Evolutionary conservation across 345 rosid species (phyloP), one percentile per base, ranked within the genome.

Genomic region (Populus deltoides): DNA sequence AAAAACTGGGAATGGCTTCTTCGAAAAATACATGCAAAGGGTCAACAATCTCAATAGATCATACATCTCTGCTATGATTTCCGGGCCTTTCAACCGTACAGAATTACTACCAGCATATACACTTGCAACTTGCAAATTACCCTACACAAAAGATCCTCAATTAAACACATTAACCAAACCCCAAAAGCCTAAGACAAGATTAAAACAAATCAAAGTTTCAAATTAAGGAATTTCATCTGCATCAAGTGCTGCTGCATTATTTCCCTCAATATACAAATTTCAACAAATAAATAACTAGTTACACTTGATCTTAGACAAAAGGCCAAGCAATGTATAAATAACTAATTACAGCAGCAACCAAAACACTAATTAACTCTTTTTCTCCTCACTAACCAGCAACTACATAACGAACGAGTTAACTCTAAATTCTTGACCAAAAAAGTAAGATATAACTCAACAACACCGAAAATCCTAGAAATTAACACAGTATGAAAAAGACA

Each of bases 1-100:
- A 86, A 96, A 96, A 81, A 93, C 89, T 0, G 90, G 88, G 87
- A 96, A 96, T 5, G 97, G 93, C 88, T 91, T 93, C 86, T 93
- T 96, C 3, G 99, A 93, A 88, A 96, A 96, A 75, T 90, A 86
- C 90, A 92, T 92, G 84, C 98, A 92, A 72, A 89, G 90, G 12
- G 91, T 91, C 89, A 96, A 86, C 81, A 89, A 81, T 78, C 91
- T 91, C 88, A 93, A 82, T 68, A 89, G 81, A 55, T 80, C 81
- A 35, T 86, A 83, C 86, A 96, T 84, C 84, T 90, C 94, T 12
- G 79, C 81, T 27, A 89, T 86, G 82, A 92, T 87, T 69, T 87
- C 91, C 6, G 86, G 93, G 57, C 99, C 97, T 81, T 73, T 86
- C 36, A 92, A 85, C 80, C 82, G 88, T 79, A 91, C 78, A 78